These are phyloP conservation scores for Lachancea meyersii DNA, from an alignment of 805 yeast species.

Conservation along the genomic window DNA sequence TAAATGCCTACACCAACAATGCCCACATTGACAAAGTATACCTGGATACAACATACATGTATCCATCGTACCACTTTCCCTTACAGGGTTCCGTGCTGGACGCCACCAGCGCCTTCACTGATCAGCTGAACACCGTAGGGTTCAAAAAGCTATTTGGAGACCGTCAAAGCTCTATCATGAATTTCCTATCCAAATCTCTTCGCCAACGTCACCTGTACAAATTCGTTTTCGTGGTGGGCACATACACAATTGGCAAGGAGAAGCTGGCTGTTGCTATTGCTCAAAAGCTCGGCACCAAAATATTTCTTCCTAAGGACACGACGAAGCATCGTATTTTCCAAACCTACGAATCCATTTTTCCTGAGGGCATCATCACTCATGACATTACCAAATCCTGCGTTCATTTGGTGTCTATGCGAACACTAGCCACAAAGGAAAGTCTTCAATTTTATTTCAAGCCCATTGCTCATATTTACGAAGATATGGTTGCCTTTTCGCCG, in stretches of 20 bases:
- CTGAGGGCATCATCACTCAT: constrained; percentile 39
- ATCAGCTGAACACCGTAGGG: constrained; percentile 34
- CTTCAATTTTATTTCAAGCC: constrained; percentile 26
- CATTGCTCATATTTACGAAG: constrained; percentile 17
- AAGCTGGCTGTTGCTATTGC: constrained; percentile 67
- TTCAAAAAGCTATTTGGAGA: constrained; percentile 17
- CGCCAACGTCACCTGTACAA: constrained; percentile 12
- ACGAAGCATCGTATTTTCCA: constrained; percentile 40
- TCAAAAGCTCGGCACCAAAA: constrained; percentile 43
- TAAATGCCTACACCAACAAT: constrained; percentile 24
- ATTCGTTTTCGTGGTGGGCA: constrained; percentile 53
- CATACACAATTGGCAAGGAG: constrained; percentile 92
- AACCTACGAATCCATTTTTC: constrained; percentile 42
- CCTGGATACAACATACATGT: constrained; percentile 85
- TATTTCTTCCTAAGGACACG: constrained; percentile 36
- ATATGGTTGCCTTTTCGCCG: constrained; percentile 68
- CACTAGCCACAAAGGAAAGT: constrained; percentile 36
- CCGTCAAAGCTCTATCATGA: constrained; percentile 34
- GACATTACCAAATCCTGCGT: constrained; percentile 47
- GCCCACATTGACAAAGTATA: constrained; percentile 54
- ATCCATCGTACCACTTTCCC: constrained; percentile 72
- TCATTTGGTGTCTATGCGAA: constrained; percentile 68
- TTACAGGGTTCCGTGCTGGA: constrained; percentile 63
- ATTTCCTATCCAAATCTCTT: constrained; percentile 20
- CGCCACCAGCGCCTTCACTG: constrained; percentile 49